These are phyloP conservation scores for Eleusine indica DNA, from an alignment of 176 grass and related monocot genomes.

Conservation along the genomic window DNA sequence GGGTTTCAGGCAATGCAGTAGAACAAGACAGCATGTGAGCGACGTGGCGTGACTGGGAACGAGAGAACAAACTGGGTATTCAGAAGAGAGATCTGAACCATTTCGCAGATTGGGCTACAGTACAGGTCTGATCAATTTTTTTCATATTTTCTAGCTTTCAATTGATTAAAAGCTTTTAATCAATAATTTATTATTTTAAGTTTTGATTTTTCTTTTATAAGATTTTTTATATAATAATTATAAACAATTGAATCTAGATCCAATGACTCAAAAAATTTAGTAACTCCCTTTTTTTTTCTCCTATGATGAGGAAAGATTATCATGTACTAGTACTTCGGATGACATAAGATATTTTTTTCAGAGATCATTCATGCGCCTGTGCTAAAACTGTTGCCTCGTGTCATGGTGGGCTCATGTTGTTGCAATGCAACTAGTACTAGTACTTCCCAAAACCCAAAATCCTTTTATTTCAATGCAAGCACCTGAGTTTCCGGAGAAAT, in stretches of 20 bases:
- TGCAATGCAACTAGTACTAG: not conserved
- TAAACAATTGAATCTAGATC: no score
- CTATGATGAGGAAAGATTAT: no score
- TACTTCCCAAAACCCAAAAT: not conserved
- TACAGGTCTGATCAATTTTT: not conserved
- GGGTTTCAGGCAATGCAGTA: not conserved
- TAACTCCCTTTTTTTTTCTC: no score
- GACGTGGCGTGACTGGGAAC: not conserved
- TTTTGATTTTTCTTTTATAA: no score
- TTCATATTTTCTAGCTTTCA: no score
- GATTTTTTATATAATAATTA: no score
- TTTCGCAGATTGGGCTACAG: not conserved
- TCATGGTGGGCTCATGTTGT: not conserved
- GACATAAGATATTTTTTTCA: not conserved
- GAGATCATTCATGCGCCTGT: not conserved
- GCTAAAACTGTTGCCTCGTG: no score
- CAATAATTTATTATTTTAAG: no score
- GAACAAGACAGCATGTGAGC: not conserved
- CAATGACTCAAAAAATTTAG: no score
- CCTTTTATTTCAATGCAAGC: not conserved
- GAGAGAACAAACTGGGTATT: not conserved
- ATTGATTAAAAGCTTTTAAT: no score
- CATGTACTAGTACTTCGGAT: not conserved
- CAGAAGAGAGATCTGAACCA: not conserved
- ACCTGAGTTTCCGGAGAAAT: not conserved